Percentiles rank a stretch among this genome's conserved stretches.
phyloP scores from a whole-genome alignment of 179 eudicot genomes.

The Beta macrorhiza region DNA sequence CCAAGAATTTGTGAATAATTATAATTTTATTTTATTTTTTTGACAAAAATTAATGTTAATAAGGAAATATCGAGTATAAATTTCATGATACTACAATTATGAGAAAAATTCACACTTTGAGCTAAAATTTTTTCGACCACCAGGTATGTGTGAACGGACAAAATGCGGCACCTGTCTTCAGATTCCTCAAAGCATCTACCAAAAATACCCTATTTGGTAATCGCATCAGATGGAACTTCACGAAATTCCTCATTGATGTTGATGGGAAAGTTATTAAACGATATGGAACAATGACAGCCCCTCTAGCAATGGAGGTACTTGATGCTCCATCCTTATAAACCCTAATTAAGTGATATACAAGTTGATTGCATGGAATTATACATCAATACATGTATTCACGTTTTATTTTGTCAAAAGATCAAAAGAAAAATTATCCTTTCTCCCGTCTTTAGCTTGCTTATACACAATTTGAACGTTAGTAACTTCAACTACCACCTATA shows the following conservation, averaged over 20 bases:
- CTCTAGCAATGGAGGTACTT: conserved; percentile 64
- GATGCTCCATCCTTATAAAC: not conserved
- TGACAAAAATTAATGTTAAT: too few relatives aligned
- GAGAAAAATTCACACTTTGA: not conserved
- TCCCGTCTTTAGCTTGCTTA: too few relatives aligned
- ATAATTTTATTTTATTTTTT: too few relatives aligned
- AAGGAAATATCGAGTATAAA: not conserved
- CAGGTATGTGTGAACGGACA: conserved; percentile 75
- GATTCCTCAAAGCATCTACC: conserved; percentile 63
- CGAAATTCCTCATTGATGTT: conserved; percentile 72
- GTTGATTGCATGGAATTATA: too few relatives aligned
- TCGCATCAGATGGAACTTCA: conserved; percentile 86
- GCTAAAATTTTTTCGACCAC: not conserved
- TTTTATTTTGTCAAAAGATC: too few relatives aligned
- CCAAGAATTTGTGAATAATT: too few relatives aligned
- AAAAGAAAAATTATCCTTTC: too few relatives aligned
- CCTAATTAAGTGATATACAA: too few relatives aligned
- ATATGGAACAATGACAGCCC: conserved; percentile 51
- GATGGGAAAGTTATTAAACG: conserved; percentile 68
- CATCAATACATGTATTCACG: not conserved
- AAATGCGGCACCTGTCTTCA: conserved; percentile 62
- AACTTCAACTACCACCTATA: too few relatives aligned
- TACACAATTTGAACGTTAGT: too few relatives aligned
- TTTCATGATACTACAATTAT: not conserved
- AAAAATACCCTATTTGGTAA: conserved; percentile 39